These are phyloP conservation scores for Halteria grandinella DNA, from an alignment of 73 alveolate genomes.

Conservation along the genomic window DNA sequence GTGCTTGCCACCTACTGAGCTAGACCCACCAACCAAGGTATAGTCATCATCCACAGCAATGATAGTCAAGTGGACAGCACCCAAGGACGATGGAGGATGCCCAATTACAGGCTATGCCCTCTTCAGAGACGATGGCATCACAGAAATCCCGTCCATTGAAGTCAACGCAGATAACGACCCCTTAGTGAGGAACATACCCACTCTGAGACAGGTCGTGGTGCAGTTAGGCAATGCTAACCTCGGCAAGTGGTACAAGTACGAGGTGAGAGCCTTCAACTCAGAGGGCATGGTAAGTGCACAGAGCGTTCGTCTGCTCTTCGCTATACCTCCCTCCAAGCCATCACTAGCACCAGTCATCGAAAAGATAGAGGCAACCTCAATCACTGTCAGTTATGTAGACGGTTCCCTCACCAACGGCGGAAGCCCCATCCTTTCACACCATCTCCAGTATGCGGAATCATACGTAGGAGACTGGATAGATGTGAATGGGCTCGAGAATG, in stretches of 20 bases:
- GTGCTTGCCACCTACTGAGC: constrained; percentile 33
- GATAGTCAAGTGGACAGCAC: constrained; percentile 65
- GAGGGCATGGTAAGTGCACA: not conserved
- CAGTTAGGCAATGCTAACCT: not conserved
- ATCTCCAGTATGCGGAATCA: constrained; percentile 22
- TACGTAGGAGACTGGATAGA: constrained; percentile 25
- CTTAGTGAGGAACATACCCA: not conserved
- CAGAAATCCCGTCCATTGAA: constrained; percentile 43
- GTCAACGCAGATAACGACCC: constrained; percentile 34
- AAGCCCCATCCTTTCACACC: not conserved
- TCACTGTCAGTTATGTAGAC: not conserved
- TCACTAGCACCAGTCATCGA: constrained; percentile 6
- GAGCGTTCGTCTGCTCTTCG: not conserved
- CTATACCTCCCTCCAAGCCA: constrained; percentile 1
- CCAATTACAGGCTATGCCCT: constrained; percentile 69
- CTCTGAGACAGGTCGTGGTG: constrained; percentile 15
- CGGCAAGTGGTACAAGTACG: constrained; percentile 3
- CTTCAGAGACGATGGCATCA: constrained; percentile 54
- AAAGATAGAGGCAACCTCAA: not conserved
- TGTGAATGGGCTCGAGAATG: not conserved
- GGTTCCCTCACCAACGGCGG: constrained; percentile 34
- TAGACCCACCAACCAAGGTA: constrained; percentile 1
- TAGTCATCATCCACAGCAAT: constrained; percentile 37
- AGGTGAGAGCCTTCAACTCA: not conserved
- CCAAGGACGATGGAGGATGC: constrained; percentile 69